A percentile compares a stretch with the other conserved stretches of the same genome.
phyloP scores from a whole-genome alignment of 2,329 filamentous ascomycete species.

The Teratosphaeria zuluensis region DNA sequence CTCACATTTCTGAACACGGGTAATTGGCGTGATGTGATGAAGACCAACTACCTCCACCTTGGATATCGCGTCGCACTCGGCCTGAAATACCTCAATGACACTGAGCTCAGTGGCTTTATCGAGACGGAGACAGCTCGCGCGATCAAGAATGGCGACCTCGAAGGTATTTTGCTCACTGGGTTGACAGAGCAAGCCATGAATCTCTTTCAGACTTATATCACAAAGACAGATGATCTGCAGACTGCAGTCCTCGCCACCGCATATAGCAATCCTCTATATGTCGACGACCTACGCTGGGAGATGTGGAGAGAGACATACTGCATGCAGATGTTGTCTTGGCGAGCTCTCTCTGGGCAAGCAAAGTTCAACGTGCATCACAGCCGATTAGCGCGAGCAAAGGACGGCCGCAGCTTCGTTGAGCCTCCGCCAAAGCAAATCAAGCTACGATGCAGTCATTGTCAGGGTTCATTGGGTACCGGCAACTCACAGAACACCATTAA shows the following conservation, averaged over 20 bases:
- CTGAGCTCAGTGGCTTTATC: conserved; percentile 35
- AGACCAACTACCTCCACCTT: conserved; percentile 63
- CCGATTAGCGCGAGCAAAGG: conserved; percentile 53
- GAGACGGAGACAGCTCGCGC: conserved; percentile 48
- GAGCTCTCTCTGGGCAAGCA: conserved; percentile 61
- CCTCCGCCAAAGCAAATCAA: conserved; percentile 60
- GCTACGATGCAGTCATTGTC: conserved; percentile 68
- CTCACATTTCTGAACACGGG: conserved; percentile 68
- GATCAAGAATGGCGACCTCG: conserved; percentile 59
- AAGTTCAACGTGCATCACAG: conserved; percentile 72
- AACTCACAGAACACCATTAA: conserved; percentile 18
- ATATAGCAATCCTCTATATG: conserved; percentile 64
- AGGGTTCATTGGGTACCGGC: conserved; percentile 43
- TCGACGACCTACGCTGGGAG: conserved; percentile 64
- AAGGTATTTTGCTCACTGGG: conserved; percentile 68
- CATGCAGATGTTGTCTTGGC: conserved; percentile 60
- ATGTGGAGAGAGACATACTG: conserved; percentile 71
- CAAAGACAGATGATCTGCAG: conserved; percentile 68
- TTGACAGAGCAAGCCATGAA: conserved; percentile 64
- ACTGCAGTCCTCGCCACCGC: conserved; percentile 67
- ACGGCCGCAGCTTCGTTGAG: conserved; percentile 54
- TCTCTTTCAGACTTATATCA: conserved; percentile 65
- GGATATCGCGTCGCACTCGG: conserved; percentile 67
- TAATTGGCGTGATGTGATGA: conserved; percentile 64
- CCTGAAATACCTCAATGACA: conserved; percentile 57